A percentile compares a stretch with the other conserved stretches of the same genome.
phyloP scores from a whole-genome alignment of 2,329 filamentous ascomycete genomes.

The Volutella citrinella region DNA sequence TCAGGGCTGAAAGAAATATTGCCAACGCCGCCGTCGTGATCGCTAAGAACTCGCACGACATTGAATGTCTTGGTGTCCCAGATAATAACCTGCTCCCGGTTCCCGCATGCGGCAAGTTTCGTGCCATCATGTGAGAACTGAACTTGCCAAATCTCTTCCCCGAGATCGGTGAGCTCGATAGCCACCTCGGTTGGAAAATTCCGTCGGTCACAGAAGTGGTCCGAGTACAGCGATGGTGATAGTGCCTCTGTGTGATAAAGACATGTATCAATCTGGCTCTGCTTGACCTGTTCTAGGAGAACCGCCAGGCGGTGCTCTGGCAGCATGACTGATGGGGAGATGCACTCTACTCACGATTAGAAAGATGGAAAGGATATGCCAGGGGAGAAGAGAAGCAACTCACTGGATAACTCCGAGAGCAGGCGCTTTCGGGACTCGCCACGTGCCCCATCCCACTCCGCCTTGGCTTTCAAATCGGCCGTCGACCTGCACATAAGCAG shows the following conservation, averaged over 20 bases:
- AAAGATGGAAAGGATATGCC: not conserved
- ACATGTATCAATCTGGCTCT: conserved; percentile 77
- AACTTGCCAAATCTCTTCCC: conserved; percentile 87
- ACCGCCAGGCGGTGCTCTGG: conserved; percentile 84
- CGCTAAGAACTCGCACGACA: conserved; percentile 58
- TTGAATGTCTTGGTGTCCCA: conserved; percentile 75
- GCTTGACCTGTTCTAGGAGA: conserved; percentile 79
- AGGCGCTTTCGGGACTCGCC: conserved; percentile 72
- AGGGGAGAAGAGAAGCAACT: conserved; percentile 26
- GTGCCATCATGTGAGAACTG: conserved; percentile 86
- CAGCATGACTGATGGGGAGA: conserved; percentile 96
- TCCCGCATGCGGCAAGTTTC: conserved; percentile 78
- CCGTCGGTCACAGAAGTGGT: conserved; percentile 77
- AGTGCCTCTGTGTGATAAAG: conserved; percentile 80
- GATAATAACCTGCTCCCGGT: conserved; percentile 71
- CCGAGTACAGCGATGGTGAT: conserved; percentile 81
- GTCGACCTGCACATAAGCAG: conserved; percentile 83
- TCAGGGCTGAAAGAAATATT: conserved; percentile 92
- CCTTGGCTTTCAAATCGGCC: conserved; percentile 72
- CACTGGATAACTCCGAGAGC: conserved; percentile 81
- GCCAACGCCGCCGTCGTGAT: conserved; percentile 69
- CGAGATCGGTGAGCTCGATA: conserved; percentile 68
- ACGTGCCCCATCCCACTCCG: conserved; percentile 79
- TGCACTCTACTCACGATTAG: conserved; percentile 58
- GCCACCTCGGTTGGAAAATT: conserved; percentile 75